These are phyloP conservation scores for Dalechampia spathulata DNA, from an alignment of 441 rosid species.

Conservation along the genomic window DNA sequence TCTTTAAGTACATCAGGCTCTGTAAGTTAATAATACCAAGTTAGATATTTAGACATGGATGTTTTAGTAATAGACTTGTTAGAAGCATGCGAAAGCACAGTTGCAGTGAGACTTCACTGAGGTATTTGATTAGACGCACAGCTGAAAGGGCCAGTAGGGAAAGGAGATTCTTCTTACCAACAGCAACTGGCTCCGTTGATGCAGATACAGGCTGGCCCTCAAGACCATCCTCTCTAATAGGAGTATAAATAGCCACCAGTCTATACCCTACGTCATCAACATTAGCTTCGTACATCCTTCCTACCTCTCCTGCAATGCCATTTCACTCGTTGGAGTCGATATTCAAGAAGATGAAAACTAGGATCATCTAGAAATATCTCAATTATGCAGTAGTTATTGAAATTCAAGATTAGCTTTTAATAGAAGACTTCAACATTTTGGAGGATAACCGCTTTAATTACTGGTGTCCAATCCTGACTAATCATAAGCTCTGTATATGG, in stretches of 20 bases:
- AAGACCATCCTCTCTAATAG: conserved; percentile 87
- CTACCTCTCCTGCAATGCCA: conserved; percentile 74
- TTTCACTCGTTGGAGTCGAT: conserved; percentile 12
- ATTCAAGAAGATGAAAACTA: neutral
- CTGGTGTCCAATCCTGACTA: neutral
- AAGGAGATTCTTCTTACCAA: conserved; percentile 48
- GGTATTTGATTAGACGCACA: too few species aligned
- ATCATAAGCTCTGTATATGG: neutral
- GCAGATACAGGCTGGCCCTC: conserved; percentile 98
- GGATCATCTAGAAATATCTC: neutral
- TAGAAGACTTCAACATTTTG: too few species aligned
- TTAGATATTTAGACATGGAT: neutral
- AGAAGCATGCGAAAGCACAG: neutral
- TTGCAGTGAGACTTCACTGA: too few species aligned
- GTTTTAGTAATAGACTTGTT: neutral
- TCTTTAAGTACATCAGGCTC: conserved; percentile 93
- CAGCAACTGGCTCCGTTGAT: conserved; percentile 88
- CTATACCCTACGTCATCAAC: conserved; percentile 98
- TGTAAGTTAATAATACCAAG: conserved; percentile 33
- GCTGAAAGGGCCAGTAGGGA: conserved; percentile 2
- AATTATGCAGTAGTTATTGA: neutral
- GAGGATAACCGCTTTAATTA: too few species aligned
- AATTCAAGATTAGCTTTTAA: conserved; percentile 1
- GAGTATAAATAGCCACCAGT: conserved; percentile 85
- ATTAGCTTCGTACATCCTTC: conserved; percentile 94